These are phyloP conservation scores for Entonaema liquescens DNA, from an alignment of 495 filamentous ascomycete species.

Conservation along the genomic window DNA sequence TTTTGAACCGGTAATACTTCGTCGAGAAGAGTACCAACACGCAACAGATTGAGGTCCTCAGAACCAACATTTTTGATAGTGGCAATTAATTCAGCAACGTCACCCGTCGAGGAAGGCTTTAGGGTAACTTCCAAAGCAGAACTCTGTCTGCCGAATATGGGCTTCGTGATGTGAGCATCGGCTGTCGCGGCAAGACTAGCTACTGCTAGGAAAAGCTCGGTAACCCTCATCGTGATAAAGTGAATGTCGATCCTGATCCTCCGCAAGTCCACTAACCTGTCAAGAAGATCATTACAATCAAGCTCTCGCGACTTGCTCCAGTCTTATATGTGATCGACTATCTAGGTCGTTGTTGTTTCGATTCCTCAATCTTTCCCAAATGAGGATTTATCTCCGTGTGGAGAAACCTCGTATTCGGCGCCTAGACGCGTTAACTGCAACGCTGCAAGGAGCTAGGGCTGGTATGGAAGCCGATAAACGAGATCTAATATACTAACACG, in stretches of 20 bases:
- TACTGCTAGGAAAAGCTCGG: conserved; percentile 3
- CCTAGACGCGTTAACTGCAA: not conserved
- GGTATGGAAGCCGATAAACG: not conserved
- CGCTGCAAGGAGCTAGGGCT: not conserved
- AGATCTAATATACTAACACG: not conserved
- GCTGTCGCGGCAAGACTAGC: conserved; percentile 5
- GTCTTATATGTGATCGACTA: not conserved
- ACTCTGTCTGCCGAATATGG: not conserved
- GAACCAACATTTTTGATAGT: conserved; percentile 27
- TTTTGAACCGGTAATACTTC: conserved; percentile 29
- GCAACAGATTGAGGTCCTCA: conserved; percentile 28
- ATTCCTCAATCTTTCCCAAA: not conserved
- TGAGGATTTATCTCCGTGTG: conserved; percentile 3
- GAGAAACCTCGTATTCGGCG: conserved; percentile 13
- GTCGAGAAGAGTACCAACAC: conserved; percentile 30
- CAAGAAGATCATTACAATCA: not conserved
- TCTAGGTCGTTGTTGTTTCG: not conserved
- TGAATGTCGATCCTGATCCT: not conserved
- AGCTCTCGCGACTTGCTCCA: not conserved
- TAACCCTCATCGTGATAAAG: conserved; percentile 14
- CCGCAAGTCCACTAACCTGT: not conserved
- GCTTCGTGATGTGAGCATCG: not conserved
- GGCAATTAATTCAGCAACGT: conserved; percentile 23
- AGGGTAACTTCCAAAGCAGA: conserved; percentile 26
- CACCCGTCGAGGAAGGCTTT: not conserved